Evolutionary conservation across 805 yeast species (phyloP).

Genomic region (Yueomyces sp.): DNA sequence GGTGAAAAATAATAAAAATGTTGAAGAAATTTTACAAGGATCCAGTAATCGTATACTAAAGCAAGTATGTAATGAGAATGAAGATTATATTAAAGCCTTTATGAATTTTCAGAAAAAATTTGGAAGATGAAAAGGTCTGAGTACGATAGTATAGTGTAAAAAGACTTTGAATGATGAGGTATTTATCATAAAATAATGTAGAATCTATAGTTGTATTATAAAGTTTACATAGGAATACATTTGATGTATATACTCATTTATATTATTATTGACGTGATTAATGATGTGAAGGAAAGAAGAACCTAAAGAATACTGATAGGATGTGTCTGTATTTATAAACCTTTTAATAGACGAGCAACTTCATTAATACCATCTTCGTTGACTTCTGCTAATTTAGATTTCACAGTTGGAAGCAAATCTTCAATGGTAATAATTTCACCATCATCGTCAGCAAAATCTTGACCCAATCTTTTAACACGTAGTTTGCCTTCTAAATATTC

Average conservation of each 20-base stretch:
- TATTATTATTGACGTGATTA: no score
- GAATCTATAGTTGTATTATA: no score
- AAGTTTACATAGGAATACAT: no score
- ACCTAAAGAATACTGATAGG: no score
- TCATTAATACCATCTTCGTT: slow-evolving; percentile 44
- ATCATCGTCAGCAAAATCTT: slow-evolving; percentile 75
- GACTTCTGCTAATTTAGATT: slow-evolving; percentile 39
- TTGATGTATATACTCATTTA: no score
- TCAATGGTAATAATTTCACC: slow-evolving; percentile 65
- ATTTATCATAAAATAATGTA: no score
- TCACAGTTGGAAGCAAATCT: slow-evolving; percentile 41
- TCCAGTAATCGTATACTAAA: slow-evolving; percentile 24
- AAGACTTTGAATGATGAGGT: no score
- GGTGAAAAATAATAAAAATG: slow-evolving; percentile 27
- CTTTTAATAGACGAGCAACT: slow-evolving; percentile 48
- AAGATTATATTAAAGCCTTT: slow-evolving; percentile 16
- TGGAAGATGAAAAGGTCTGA: not conserved
- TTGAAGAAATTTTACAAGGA: slow-evolving; percentile 29
- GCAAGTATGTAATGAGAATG: slow-evolving; percentile 26
- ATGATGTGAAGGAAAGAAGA: no score
- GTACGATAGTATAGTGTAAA: no score
- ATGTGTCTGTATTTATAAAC: slow-evolving; percentile 24
- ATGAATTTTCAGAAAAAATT: not conserved
- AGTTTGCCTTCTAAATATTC: slow-evolving; percentile 67
- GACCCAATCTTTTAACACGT: slow-evolving; percentile 80